A percentile compares a stretch with the other conserved stretches of the same genome.
Conservation (phyloP, 371 early-diverging fungal genomes). For the Umbelopsis sp. region DNA sequence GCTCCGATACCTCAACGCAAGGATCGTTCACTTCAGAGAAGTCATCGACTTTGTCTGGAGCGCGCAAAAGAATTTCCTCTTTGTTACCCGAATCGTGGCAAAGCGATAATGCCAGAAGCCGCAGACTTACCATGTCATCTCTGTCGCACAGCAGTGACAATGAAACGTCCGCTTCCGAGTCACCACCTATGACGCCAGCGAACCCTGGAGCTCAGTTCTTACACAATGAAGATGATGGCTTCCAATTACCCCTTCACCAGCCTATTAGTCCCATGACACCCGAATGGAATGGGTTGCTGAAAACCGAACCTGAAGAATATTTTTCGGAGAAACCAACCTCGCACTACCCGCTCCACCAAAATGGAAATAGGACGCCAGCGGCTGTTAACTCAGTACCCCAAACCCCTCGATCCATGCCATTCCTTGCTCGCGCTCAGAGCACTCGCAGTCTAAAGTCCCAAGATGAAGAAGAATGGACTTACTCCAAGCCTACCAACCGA, state of each 20-base stretch:
- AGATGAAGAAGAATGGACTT: background rate
- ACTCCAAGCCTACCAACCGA: background rate
- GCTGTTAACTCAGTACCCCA: background rate
- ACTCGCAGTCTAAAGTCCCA: background rate
- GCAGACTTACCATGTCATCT: background rate
- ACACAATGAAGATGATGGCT: background rate
- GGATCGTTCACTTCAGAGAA: background rate
- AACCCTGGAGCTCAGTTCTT: background rate
- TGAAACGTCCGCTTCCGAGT: constrained; percentile 9
- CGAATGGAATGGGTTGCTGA: background rate
- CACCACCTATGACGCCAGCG: constrained; percentile 3
- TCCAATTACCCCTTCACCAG: background rate
- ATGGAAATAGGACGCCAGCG: background rate
- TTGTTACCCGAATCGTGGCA: constrained; percentile 7
- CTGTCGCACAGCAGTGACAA: constrained; percentile 18
- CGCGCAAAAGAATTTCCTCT: background rate
- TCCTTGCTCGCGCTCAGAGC: constrained; percentile 1
- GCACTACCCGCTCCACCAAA: background rate
- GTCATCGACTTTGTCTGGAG: background rate
- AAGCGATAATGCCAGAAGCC: background rate
- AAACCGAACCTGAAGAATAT: background rate
- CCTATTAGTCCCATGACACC: background rate
- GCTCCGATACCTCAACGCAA: background rate
- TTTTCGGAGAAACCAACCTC: constrained; percentile 11
- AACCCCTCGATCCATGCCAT: background rate